Base-by-base conservation (phyloP, 2,329 filamentous ascomycete genomes). In the Neopestalotiopsis sp. region DNA sequence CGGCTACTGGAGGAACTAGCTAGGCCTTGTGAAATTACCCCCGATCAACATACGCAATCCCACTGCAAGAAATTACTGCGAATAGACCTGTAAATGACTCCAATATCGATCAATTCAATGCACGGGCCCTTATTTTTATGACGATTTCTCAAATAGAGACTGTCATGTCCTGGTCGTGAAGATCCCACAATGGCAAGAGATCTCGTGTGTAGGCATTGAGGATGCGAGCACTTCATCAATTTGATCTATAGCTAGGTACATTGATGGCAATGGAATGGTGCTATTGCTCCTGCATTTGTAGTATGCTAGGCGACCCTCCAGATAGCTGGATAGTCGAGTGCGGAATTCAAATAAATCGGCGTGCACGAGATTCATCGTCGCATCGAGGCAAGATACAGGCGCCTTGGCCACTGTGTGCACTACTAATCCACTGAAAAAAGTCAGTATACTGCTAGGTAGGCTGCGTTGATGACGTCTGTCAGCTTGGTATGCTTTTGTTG, bases 41-140 rank as follows among this genome's bases (percentile, higher is more conserved):
- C 24, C 42, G 42, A 65, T 32, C 28, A 66, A 57, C 63, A 57
- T 66, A 66, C 63, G 63, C 63, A 66, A 66, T 66, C 63, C 63
- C 49, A 62, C 59, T 62, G 12, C 20, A 40, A 62, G 59, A 62
- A 38, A 34, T 34, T 34, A 62, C 59, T 62, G 30, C 12, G 32
- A 62, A 62, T 62, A 34, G 13, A 30, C 13, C 9, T 28, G 14
- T 30, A n/a, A 38, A 34, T 59, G 57, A 59, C 6, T 6, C 24
- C 20, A 59, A 30, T 34, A 53, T 53, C n/a, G 57, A 59, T 13
- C 24, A n/a, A 34, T 59, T 59, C 24, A 30, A 6, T 59, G 30
- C 57, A 59, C 57, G 28, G 30, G 57, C 57, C 30, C 24, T 32
- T 59, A 9, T 30, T 59, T 10, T 59, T 14, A 59, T 59, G 24